Percentiles rank a stretch among this genome's conserved stretches.
Conservation (phyloP, 768 basidiomycete genomes). For the Mycena galericulata region DNA sequence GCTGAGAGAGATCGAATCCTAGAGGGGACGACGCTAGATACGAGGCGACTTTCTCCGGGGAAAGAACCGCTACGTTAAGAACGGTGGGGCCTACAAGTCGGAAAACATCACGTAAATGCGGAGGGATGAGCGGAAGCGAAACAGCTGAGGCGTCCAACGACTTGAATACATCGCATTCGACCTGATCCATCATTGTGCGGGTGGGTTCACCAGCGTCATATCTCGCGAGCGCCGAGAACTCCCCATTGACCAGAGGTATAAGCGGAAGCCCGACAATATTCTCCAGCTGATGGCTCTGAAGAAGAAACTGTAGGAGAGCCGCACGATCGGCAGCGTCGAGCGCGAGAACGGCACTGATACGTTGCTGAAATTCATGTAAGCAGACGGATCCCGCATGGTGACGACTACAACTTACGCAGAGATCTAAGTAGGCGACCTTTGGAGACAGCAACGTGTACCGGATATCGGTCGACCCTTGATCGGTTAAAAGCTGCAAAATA, state of each 20-base stretch:
- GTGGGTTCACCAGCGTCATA: neutral
- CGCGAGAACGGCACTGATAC: slow-evolving; percentile 23
- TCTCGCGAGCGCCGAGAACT: slow-evolving; percentile 35
- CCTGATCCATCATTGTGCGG: slow-evolving; percentile 44
- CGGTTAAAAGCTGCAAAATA: slow-evolving; percentile 42
- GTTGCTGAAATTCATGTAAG: slow-evolving; percentile 26
- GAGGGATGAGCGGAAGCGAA: slow-evolving; percentile 42
- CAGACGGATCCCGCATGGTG: neutral
- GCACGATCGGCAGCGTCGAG: slow-evolving; percentile 25
- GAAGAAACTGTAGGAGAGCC: slow-evolving; percentile 46
- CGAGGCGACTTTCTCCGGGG: slow-evolving; percentile 38
- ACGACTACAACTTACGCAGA: slow-evolving; percentile 43
- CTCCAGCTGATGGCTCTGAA: slow-evolving; percentile 46
- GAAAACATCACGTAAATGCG: slow-evolving; percentile 38
- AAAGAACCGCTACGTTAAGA: slow-evolving; percentile 49
- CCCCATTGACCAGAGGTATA: slow-evolving; percentile 43
- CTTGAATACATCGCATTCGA: slow-evolving; percentile 45
- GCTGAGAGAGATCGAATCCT: slow-evolving; percentile 37
- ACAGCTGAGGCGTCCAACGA: slow-evolving; percentile 48
- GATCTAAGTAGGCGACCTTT: slow-evolving; percentile 40
- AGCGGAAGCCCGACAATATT: slow-evolving; percentile 54
- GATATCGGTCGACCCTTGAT: slow-evolving; percentile 1
- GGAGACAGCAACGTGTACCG: slow-evolving; percentile 43
- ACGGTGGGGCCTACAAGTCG: slow-evolving; percentile 34
- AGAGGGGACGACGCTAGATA: slow-evolving; percentile 45